phyloP scores from a whole-genome alignment of 805 yeast species.

The Debaryomyces hansenii region DNA sequence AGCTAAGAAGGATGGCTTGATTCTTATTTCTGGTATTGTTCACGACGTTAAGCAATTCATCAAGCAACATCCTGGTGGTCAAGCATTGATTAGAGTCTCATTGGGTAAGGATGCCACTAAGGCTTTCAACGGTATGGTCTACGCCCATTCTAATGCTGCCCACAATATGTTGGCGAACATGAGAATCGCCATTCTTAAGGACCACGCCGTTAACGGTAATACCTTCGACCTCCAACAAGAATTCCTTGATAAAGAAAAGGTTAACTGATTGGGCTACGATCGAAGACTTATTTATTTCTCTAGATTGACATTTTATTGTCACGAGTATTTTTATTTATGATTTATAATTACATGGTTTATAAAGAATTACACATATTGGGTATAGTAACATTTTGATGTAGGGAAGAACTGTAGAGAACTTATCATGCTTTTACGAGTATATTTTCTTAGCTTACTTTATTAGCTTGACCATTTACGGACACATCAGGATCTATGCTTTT shows the following conservation, averaged over 20 bases:
- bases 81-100: conserved; percentile 66
- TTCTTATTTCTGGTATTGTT: conserved; percentile 75
- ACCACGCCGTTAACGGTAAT: conserved; percentile 55
- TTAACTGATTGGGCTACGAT: neutral
- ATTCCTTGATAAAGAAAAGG: conserved; percentile 37
- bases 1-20: conserved; percentile 56
- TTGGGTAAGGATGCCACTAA: conserved; percentile 79
- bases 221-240: conserved; percentile 54
- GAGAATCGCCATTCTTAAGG: conserved; percentile 80
- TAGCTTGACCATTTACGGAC: too few species aligned
- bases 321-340: too few species aligned
- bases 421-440: too few species aligned
- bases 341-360: too few species aligned
- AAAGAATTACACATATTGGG: too few species aligned
- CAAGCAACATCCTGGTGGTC: conserved; percentile 84
- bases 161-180: conserved; percentile 77
- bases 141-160: conserved; percentile 83
- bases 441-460: too few species aligned
- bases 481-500: too few species aligned
- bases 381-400: too few species aligned
- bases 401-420: too few species aligned
- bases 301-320: too few species aligned
- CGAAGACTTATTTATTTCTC: too few species aligned
- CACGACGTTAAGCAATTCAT: conserved; percentile 71
- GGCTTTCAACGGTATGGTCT: conserved; percentile 86